These are phyloP conservation scores for Corinectria fuckeliana DNA, from an alignment of 2,329 filamentous ascomycete species.

Conservation along the genomic window DNA sequence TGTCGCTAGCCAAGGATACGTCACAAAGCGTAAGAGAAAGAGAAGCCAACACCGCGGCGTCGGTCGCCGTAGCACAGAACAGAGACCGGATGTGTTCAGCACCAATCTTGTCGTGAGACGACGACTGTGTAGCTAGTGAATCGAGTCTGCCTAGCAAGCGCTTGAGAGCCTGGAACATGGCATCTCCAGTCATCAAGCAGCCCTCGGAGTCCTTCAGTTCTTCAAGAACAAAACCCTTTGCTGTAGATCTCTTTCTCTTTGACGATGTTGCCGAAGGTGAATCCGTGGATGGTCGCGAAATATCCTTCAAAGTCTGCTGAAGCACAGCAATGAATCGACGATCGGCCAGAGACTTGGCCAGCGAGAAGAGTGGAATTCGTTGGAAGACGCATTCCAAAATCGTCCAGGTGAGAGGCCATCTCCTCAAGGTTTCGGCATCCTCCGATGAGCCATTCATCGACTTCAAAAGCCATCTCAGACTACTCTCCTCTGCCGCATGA, in stretches of 20 bases:
- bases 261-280: constrained; percentile 36
- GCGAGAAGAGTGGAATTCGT: constrained; percentile 70
- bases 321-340: constrained; percentile 71
- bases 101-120: constrained; percentile 57
- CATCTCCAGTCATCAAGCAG: constrained; percentile 55
- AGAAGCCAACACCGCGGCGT: constrained; percentile 53
- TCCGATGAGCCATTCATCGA: constrained; percentile 59
- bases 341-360: constrained; percentile 75
- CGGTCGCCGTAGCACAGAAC: constrained; percentile 57
- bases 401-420: constrained; percentile 65
- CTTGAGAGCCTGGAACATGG: constrained; percentile 55
- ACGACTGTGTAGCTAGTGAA: constrained; percentile 41
- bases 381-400: constrained; percentile 67
- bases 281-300: constrained; percentile 46
- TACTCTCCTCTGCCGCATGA: constrained; percentile 62
- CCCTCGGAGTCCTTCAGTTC: constrained; percentile 48
- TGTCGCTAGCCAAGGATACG: constrained; percentile 42
- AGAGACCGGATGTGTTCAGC: constrained; percentile 65
- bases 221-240: constrained; percentile 47
- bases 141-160: constrained; percentile 55
- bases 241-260: constrained; percentile 55
- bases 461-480: constrained; percentile 69
- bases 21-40: constrained; percentile 56
- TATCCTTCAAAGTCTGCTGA: constrained; percentile 68
- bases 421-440: constrained; percentile 58